Evolutionary conservation across 2,329 filamentous ascomycete species (phyloP).

Genomic region (Beauveria sp.): DNA sequence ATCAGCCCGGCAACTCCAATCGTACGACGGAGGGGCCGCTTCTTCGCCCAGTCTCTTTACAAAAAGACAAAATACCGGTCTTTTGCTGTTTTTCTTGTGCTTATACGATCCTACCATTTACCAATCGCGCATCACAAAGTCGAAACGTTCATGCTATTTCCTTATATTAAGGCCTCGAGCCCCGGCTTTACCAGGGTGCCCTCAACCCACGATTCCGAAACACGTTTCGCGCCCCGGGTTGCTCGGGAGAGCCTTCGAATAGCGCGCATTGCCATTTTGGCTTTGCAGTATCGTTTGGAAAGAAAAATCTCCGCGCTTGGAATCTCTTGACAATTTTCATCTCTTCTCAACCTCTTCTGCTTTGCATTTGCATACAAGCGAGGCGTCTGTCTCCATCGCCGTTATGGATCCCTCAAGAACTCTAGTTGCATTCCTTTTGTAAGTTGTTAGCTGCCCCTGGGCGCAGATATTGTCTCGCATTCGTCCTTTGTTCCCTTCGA

Average conservation of each 20-base stretch:
- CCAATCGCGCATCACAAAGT: background rate
- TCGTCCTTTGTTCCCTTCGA: conserved; percentile 16
- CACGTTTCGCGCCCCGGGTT: background rate
- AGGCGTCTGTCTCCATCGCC: conserved; percentile 4
- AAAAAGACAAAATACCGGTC: background rate
- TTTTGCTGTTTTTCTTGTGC: background rate
- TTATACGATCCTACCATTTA: background rate
- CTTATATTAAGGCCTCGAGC: background rate
- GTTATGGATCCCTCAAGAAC: conserved; percentile 55
- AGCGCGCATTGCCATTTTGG: background rate
- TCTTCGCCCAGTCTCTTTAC: background rate
- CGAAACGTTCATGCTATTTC: background rate
- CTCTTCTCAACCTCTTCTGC: background rate
- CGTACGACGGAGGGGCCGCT: background rate
- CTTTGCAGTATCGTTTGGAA: background rate
- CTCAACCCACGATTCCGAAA: conserved; percentile 5
- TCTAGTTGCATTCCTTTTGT: conserved; percentile 63
- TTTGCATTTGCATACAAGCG: background rate
- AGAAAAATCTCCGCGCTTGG: background rate
- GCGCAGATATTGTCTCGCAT: conserved; percentile 18
- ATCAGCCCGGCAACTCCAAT: background rate
- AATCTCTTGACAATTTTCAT: background rate
- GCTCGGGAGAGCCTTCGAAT: background rate
- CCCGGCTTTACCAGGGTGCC: background rate
- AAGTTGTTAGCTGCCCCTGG: conserved; percentile 30